Evolutionary conservation across 768 basidiomycete species (phyloP).

Genomic region (Agaricus bisporus): DNA sequence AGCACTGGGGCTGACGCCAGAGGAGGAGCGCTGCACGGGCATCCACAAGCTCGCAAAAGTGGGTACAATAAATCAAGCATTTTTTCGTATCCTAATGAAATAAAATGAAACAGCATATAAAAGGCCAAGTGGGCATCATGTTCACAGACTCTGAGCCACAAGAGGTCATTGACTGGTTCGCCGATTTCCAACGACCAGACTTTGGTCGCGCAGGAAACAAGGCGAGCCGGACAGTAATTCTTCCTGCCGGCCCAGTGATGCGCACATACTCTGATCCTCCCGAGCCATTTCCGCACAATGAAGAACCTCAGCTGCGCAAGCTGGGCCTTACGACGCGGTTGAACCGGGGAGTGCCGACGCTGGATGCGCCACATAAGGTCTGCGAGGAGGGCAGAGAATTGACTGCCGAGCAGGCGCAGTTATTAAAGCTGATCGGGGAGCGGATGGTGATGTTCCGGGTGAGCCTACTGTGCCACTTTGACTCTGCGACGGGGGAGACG

Average conservation of each 20-base stretch:
- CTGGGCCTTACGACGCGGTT: conserved; percentile 83
- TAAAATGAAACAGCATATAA: conserved; percentile 60
- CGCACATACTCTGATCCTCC: conserved; percentile 71
- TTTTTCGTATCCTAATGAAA: conserved; percentile 1
- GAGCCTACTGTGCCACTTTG: conserved; percentile 67
- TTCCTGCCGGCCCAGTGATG: conserved; percentile 86
- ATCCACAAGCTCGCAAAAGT: conserved; percentile 78
- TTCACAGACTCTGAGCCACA: conserved; percentile 88
- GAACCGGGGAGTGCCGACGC: conserved; percentile 81
- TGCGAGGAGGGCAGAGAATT: conserved; percentile 80
- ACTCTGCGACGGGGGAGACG: conserved; percentile 60
- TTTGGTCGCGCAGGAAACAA: conserved; percentile 86
- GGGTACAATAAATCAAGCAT: conserved; percentile 16
- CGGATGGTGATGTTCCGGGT: conserved; percentile 84
- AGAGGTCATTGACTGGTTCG: conserved; percentile 94
- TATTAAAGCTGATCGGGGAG: conserved; percentile 87
- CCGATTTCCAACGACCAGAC: conserved; percentile 81
- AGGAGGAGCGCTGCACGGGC: conserved; percentile 79
- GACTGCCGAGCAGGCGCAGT: conserved; percentile 83
- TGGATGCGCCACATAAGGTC: conserved; percentile 73
- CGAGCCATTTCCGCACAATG: conserved; percentile 92
- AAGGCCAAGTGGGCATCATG: conserved; percentile 90
- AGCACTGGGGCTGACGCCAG: conserved; percentile 81
- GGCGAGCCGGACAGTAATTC: conserved; percentile 64
- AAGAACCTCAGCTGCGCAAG: conserved; percentile 93